Conservation (phyloP, 768 basidiomycete genomes). For the Mycena crocata region DNA sequence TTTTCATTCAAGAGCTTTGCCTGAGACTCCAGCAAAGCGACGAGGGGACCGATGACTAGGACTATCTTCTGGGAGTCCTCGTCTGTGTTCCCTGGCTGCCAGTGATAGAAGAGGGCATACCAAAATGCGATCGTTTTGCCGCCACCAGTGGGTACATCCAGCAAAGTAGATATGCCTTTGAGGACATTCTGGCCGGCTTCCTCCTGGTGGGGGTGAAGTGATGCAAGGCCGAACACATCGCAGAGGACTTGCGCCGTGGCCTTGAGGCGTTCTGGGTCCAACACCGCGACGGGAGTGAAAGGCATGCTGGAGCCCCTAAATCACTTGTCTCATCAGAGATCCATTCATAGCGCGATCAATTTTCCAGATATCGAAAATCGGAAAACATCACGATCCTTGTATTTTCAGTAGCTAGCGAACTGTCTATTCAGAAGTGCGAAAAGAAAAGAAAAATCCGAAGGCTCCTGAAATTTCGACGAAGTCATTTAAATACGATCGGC, state of each 20-base stretch:
- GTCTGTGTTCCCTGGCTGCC: slow-evolving; percentile 18
- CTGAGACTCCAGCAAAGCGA: slow-evolving; percentile 23
- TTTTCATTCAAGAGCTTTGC: slow-evolving; percentile 4
- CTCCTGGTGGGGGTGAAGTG: slow-evolving; percentile 7
- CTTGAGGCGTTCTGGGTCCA: slow-evolving; percentile 10
- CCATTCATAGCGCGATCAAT: too few species aligned
- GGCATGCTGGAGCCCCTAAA: too few species aligned
- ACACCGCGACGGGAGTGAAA: too few species aligned
- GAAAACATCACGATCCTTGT: neutral
- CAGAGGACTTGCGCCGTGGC: neutral
- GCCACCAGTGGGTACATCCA: slow-evolving; percentile 31
- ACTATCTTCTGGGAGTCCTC: slow-evolving; percentile 24
- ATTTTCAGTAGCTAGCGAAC: neutral
- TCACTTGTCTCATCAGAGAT: too few species aligned
- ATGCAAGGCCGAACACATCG: neutral
- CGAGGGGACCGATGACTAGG: slow-evolving; percentile 32
- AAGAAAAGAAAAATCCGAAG: too few species aligned
- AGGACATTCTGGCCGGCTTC: slow-evolving; percentile 22
- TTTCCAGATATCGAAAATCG: neutral
- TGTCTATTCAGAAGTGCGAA: neutral
- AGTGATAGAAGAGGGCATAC: slow-evolving; percentile 31
- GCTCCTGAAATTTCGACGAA: too few species aligned
- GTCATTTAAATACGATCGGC: too few species aligned
- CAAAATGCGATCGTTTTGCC: slow-evolving; percentile 35
- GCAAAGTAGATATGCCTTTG: slow-evolving; percentile 9